Evolutionary conservation across 331 rosid species (phyloP).

Genomic region (Cydonia oblonga): DNA sequence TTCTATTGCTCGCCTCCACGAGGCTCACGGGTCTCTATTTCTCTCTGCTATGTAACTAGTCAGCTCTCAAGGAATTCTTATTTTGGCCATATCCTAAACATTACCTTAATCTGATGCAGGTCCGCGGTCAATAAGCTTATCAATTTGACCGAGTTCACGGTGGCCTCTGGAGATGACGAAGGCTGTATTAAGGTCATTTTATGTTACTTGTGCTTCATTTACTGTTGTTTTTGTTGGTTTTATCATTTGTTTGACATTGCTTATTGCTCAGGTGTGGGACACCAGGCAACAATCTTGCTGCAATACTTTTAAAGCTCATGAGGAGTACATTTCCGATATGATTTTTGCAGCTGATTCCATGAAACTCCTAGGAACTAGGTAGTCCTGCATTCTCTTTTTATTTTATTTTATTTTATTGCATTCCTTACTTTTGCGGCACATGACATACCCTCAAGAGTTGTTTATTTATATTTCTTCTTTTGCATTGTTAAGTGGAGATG

Average conservation of each 20-base stretch:
- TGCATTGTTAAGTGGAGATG: constrained; percentile 64
- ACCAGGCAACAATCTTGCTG: constrained; percentile 78
- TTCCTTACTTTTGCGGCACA: not conserved
- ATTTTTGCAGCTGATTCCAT: constrained; percentile 60
- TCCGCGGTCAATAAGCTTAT: constrained; percentile 63
- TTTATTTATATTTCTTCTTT: not conserved
- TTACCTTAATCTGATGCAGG: constrained; percentile 24
- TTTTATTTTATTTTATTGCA: not conserved
- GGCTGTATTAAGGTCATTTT: constrained; percentile 68
- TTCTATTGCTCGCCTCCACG: constrained; percentile 54
- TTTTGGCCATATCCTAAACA: not conserved
- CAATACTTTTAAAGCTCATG: constrained; percentile 57
- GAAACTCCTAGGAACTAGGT: constrained; percentile 84
- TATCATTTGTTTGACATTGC: not conserved
- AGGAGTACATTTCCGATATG: constrained; percentile 73
- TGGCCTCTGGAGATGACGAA: constrained; percentile 83
- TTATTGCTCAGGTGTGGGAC: constrained; percentile 62
- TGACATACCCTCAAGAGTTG: not conserved
- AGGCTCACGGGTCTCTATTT: constrained; percentile 53
- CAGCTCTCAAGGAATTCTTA: not conserved
- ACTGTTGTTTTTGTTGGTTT: not conserved
- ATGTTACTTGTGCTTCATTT: not conserved
- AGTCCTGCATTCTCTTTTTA: not conserved
- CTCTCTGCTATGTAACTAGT: not conserved
- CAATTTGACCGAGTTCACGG: constrained; percentile 52